A percentile compares a stretch with the other conserved stretches of the same genome.
These are phyloP conservation scores for Boletus chippewaensis DNA, from an alignment of 1,284 basidiomycete genomes.

Conservation along the genomic window DNA sequence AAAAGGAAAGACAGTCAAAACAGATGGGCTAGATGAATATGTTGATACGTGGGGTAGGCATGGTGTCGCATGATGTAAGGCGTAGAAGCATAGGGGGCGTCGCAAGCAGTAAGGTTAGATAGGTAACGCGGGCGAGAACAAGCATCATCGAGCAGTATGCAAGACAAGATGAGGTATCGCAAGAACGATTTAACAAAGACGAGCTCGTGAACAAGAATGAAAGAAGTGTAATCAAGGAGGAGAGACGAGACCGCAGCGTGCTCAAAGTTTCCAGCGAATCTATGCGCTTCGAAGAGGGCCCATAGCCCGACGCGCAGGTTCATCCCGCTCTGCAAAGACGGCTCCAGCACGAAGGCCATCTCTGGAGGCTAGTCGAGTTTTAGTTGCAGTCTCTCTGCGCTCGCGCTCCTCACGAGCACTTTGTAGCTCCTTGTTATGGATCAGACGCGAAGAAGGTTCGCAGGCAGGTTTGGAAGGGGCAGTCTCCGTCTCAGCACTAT, in stretches of 20 bases:
- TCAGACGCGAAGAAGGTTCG: neutral
- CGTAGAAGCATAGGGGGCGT: constrained; percentile 3
- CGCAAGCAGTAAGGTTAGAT: neutral
- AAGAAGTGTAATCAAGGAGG: constrained; percentile 1
- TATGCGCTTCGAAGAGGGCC: constrained; percentile 25
- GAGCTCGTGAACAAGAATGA: constrained; percentile 7
- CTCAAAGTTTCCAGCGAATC: neutral
- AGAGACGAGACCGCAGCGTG: neutral
- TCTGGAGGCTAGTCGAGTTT: constrained; percentile 20
- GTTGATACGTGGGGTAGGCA: constrained; percentile 1
- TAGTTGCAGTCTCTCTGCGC: constrained; percentile 19
- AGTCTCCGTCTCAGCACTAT: constrained; percentile 4
- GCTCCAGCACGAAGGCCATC: constrained; percentile 31
- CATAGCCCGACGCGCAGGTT: constrained; percentile 27
- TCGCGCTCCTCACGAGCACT: constrained; percentile 25
- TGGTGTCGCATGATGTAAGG: constrained; percentile 8
- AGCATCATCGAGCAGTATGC: constrained; percentile 6
- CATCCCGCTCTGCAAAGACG: constrained; percentile 26
- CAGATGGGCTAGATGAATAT: constrained; percentile 5
- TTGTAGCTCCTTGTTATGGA: constrained; percentile 8
- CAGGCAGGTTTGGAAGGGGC: constrained; percentile 6
- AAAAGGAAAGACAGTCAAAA: neutral
- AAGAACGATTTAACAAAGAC: neutral
- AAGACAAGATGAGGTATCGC: constrained; percentile 16
- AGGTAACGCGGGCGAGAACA: neutral